Conservation (phyloP, 2,329 filamentous ascomycete genomes). For the Mycocentrospora acerina region DNA sequence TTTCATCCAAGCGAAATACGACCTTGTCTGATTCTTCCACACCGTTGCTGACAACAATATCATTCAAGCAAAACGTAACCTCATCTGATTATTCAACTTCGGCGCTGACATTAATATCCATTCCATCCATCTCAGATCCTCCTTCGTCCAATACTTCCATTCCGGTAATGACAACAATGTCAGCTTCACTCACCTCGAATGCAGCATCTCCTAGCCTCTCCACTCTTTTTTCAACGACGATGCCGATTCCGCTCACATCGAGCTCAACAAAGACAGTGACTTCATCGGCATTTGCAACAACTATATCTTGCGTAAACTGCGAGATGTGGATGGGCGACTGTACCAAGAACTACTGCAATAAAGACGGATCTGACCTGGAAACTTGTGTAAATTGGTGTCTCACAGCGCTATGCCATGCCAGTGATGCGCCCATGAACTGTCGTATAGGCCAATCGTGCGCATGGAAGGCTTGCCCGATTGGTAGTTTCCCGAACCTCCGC, state of each 20-base stretch:
- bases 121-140: background rate
- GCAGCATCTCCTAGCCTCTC: too few relatives aligned
- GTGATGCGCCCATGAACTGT: background rate
- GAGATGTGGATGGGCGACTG: background rate
- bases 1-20: too few relatives aligned
- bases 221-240: too few relatives aligned
- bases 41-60: background rate
- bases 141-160: background rate
- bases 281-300: too few relatives aligned
- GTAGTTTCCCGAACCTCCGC: background rate
- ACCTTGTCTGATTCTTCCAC: too few relatives aligned
- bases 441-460: conserved; percentile 2
- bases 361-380: conserved; percentile 2
- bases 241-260: too few relatives aligned
- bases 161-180: too few relatives aligned
- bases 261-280: too few relatives aligned
- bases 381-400: conserved; percentile 4
- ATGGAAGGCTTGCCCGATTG: conserved; percentile 3
- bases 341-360: background rate
- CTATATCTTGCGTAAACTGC: background rate
- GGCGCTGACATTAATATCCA: background rate
- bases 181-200: too few relatives aligned
- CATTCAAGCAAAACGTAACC: too few relatives aligned
- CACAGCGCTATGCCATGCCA: background rate
- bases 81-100: background rate